Evolutionary conservation across 768 basidiomycete species (phyloP).

Genomic region (Tricholoma furcatifolium): DNA sequence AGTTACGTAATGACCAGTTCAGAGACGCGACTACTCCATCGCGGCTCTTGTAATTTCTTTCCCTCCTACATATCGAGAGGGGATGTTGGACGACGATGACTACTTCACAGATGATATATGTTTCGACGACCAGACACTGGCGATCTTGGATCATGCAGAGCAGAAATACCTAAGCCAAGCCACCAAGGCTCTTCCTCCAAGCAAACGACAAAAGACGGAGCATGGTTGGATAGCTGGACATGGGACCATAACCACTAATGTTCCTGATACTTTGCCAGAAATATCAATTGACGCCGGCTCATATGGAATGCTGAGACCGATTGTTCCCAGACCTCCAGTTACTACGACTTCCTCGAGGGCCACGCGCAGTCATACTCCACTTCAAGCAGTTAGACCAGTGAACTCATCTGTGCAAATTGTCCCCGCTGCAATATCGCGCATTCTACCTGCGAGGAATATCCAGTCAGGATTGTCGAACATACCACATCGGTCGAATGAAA

Average conservation of each 20-base stretch:
- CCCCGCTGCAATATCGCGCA: background rate
- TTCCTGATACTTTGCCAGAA: conserved; percentile 59
- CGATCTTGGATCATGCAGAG: conserved; percentile 61
- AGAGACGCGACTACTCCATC: background rate
- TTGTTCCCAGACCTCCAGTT: background rate
- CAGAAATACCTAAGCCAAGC: conserved; percentile 35
- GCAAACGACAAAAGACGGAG: conserved; percentile 57
- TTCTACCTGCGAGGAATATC: background rate
- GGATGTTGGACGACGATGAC: conserved; percentile 66
- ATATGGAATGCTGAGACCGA: conserved; percentile 42
- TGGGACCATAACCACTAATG: conserved; percentile 29
- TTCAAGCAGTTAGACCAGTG: background rate
- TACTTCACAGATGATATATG: conserved; percentile 63
- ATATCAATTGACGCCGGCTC: conserved; percentile 62
- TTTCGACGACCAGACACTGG: conserved; percentile 61
- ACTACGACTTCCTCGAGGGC: background rate
- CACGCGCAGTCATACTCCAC: background rate
- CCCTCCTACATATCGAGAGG: background rate
- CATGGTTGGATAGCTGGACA: conserved; percentile 40
- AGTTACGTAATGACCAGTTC: conserved; percentile 15
- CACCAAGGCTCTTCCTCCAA: conserved; percentile 26
- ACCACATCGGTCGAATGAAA: conserved; percentile 1
- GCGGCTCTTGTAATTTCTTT: background rate
- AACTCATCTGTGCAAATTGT: background rate
- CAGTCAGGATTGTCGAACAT: conserved; percentile 10